phyloP scores from a whole-genome alignment of 2,329 filamentous ascomycete species.

The Colletotrichum phormii region DNA sequence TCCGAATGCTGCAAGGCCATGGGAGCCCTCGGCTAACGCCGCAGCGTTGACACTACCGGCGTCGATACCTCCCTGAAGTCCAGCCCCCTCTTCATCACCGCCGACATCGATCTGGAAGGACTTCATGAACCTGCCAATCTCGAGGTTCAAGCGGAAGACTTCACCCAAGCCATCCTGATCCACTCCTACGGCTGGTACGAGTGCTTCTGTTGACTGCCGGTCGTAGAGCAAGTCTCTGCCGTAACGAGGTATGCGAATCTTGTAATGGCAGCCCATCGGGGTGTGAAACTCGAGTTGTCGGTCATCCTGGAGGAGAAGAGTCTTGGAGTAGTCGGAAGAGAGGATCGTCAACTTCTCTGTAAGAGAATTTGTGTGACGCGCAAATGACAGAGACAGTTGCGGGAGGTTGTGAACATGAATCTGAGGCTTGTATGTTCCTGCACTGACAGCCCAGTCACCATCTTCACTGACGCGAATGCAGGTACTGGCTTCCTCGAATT shows the following conservation, averaged over 20 bases:
- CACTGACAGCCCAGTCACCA: slow-evolving; percentile 85
- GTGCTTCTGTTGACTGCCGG: slow-evolving; percentile 81
- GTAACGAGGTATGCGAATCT: slow-evolving; percentile 90
- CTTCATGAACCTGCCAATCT: slow-evolving; percentile 93
- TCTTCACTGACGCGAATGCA: slow-evolving; percentile 93
- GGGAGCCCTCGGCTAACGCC: slow-evolving; percentile 87
- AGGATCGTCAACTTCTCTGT: slow-evolving; percentile 93
- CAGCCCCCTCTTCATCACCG: slow-evolving; percentile 77
- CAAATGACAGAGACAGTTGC: slow-evolving; percentile 92
- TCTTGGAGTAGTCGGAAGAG: slow-evolving; percentile 93
- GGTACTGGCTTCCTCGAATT: slow-evolving; percentile 94
- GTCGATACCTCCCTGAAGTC: slow-evolving; percentile 87
- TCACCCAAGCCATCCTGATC: slow-evolving; percentile 89
- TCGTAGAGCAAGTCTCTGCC: slow-evolving; percentile 92
- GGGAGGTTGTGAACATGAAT: slow-evolving; percentile 97
- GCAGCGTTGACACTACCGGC: slow-evolving; percentile 89
- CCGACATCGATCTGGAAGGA: slow-evolving; percentile 93
- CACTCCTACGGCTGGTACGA: slow-evolving; percentile 88
- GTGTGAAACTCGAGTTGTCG: slow-evolving; percentile 94
- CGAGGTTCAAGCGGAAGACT: slow-evolving; percentile 91
- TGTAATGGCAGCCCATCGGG: slow-evolving; percentile 86
- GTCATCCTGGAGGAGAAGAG: slow-evolving; percentile 91
- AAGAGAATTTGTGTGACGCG: slow-evolving; percentile 89
- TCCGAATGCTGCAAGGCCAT: slow-evolving; percentile 92
- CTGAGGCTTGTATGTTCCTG: slow-evolving; percentile 79